A percentile compares a stretch with the other conserved stretches of the same genome.
Conservation (phyloP, 352 stramenopile species). For the Peronospora belbahrii region DNA sequence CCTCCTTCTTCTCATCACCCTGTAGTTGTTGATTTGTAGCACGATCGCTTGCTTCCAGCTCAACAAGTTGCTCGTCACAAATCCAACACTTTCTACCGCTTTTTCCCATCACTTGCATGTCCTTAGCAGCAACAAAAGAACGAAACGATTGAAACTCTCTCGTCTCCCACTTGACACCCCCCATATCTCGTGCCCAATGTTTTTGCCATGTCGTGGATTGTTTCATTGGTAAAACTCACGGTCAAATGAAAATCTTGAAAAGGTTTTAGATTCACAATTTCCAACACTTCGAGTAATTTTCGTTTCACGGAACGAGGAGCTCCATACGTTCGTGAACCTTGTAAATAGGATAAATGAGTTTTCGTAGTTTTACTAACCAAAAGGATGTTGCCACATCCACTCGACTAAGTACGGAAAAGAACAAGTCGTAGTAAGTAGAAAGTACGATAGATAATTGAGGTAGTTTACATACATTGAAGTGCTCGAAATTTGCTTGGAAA, state of each 20-base stretch:
- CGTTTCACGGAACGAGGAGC: slow-evolving; percentile 51
- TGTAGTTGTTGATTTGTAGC: no score
- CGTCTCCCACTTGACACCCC: slow-evolving; percentile 27
- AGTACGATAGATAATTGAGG: not conserved
- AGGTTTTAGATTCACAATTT: slow-evolving; percentile 50
- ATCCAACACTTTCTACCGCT: slow-evolving; percentile 31
- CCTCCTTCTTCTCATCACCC: not conserved
- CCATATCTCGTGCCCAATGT: slow-evolving; percentile 27
- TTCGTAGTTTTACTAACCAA: slow-evolving; percentile 47
- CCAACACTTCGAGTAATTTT: slow-evolving; percentile 62
- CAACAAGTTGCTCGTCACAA: slow-evolving; percentile 33
- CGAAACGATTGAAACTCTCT: no score
- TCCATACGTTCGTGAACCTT: slow-evolving; percentile 33
- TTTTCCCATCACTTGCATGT: not conserved
- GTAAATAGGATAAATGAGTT: slow-evolving; percentile 24
- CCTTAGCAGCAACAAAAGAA: slow-evolving; percentile 5
- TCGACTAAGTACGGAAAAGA: slow-evolving; percentile 37
- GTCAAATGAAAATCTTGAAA: slow-evolving; percentile 43
- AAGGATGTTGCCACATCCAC: slow-evolving; percentile 72
- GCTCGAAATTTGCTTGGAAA: slow-evolving; percentile 72
- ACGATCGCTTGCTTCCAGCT: not conserved
- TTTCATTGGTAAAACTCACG: slow-evolving; percentile 45
- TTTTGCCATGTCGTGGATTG: slow-evolving; percentile 31
- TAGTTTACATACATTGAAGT: slow-evolving; percentile 58
- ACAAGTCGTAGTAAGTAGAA: not conserved